Evolutionary conservation across 208 protist species (phyloP).

Genomic region (Leishmania gerbilli): DNA sequence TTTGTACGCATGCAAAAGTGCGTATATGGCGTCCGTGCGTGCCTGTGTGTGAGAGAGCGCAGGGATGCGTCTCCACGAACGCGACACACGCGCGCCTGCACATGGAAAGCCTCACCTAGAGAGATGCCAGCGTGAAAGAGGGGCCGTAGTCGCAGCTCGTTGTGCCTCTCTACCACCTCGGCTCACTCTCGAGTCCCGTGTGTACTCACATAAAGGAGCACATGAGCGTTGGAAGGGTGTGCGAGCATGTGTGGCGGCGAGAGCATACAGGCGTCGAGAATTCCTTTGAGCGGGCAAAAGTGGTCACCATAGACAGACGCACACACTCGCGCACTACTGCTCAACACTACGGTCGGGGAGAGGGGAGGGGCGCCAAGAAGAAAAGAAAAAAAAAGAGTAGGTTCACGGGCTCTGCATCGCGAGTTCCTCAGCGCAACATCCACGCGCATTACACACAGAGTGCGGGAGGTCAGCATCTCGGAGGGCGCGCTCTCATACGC

Average conservation of each 20-base stretch:
- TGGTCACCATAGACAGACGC: background rate
- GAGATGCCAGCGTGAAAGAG: background rate
- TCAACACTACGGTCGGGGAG: background rate
- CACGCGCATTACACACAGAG: background rate
- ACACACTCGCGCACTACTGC: background rate
- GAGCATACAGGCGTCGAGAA: background rate
- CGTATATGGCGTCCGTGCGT: background rate
- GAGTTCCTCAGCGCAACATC: background rate
- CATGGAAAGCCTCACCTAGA: background rate
- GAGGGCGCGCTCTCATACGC: background rate
- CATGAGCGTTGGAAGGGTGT: background rate
- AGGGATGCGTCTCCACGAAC: background rate
- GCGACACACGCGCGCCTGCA: background rate
- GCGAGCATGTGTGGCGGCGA: background rate
- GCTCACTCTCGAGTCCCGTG: background rate
- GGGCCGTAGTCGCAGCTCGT: background rate
- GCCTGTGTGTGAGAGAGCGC: background rate
- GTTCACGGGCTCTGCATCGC: background rate
- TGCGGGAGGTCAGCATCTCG: background rate
- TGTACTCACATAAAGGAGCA: background rate
- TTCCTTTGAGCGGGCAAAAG: background rate
- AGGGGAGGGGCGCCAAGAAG: background rate
- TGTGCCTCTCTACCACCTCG: background rate
- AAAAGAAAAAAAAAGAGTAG: background rate
- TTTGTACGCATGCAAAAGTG: background rate